Evolutionary conservation across 495 filamentous ascomycete species (phyloP).

Genomic region (Thermochaetoides thermophila): DNA sequence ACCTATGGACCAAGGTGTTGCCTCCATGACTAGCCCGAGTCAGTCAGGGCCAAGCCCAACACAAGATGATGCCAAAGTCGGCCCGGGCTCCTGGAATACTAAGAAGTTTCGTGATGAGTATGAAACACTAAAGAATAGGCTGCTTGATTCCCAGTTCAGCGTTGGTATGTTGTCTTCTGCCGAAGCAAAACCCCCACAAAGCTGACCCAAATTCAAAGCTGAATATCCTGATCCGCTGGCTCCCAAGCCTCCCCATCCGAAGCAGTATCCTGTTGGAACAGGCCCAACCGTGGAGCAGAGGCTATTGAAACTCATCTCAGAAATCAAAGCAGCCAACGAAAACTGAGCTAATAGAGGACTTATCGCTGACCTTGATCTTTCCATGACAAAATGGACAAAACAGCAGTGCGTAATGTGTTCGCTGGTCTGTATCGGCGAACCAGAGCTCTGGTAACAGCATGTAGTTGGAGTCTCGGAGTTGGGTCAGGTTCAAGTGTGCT

Average conservation of each 20-base stretch:
- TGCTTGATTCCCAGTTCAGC: constrained; percentile 27
- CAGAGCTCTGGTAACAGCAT: too few relatives aligned
- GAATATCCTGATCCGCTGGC: constrained; percentile 29
- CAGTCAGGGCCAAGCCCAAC: too few relatives aligned
- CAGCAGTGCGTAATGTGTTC: too few relatives aligned
- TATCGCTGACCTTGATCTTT: too few relatives aligned
- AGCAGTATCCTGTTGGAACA: constrained; percentile 21
- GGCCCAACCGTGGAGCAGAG: constrained; percentile 20
- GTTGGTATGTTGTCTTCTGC: constrained; percentile 16
- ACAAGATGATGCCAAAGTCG: background rate
- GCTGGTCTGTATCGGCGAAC: too few relatives aligned
- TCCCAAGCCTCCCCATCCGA: constrained; percentile 15
- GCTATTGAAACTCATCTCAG: constrained; percentile 19
- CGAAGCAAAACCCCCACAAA: background rate
- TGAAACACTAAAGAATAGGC: constrained; percentile 16
- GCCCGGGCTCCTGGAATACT: constrained; percentile 15
- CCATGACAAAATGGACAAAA: too few relatives aligned
- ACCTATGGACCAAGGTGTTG: too few relatives aligned
- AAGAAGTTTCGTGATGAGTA: constrained; percentile 41
- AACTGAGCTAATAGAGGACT: too few relatives aligned
- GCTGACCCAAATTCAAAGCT: too few relatives aligned
- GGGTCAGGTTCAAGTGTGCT: too few relatives aligned
- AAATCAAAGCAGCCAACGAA: constrained; percentile 11
- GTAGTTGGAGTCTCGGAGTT: too few relatives aligned
- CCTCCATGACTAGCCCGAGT: too few relatives aligned